Percentiles rank a stretch among this genome's conserved stretches.
Evolutionary conservation across 108 stramenopile species (phyloP).

Genomic region (Pelagomonas calceolata): DNA sequence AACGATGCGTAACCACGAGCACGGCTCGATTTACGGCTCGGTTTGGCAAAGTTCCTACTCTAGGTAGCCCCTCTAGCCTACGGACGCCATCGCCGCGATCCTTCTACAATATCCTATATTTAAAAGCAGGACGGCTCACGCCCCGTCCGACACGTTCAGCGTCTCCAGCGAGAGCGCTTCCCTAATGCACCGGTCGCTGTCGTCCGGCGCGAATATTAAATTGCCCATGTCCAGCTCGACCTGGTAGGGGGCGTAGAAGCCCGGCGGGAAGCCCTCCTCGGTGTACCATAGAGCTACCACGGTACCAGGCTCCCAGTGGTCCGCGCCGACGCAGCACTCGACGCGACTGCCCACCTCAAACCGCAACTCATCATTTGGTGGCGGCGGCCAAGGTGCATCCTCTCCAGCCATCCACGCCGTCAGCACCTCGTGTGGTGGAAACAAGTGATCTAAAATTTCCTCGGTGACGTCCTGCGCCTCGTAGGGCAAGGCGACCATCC

Average conservation of each 20-base stretch:
- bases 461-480: constrained; percentile 64
- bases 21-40: too few relatives aligned
- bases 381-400: constrained; percentile 65
- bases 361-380: constrained; percentile 35
- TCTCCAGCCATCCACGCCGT: constrained; percentile 58
- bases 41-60: too few relatives aligned
- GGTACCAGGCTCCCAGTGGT: constrained; percentile 72
- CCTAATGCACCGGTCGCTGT: constrained; percentile 5
- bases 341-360: constrained; percentile 62
- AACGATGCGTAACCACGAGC: too few relatives aligned
- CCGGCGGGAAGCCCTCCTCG: constrained; percentile 67
- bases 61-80: too few relatives aligned
- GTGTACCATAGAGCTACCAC: constrained; percentile 67
- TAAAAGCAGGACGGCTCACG: too few relatives aligned
- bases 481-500: constrained; percentile 60
- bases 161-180: too few relatives aligned
- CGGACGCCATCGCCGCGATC: too few relatives aligned
- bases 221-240: constrained; percentile 73
- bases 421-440: constrained; percentile 56
- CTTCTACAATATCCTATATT: too few relatives aligned
- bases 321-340: constrained; percentile 69
- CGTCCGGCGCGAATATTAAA: constrained; percentile 59
- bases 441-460: constrained; percentile 29
- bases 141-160: too few relatives aligned
- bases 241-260: constrained; percentile 79